Evolutionary conservation across 2,329 filamentous ascomycete species (phyloP).

Genomic region (Xylaria sp.): DNA sequence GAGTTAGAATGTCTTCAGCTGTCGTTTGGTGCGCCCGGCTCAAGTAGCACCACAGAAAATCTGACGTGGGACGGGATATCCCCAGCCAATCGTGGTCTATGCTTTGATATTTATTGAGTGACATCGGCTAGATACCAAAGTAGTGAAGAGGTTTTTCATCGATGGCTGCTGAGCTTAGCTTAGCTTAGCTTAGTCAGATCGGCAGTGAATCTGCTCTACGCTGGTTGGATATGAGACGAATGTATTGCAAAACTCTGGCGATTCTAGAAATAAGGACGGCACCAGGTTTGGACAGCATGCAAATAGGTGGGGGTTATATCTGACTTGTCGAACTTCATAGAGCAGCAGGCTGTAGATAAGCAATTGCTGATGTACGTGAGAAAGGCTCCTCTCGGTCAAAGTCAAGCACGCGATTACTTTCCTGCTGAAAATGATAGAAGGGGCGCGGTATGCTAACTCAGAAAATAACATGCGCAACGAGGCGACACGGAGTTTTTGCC

Average conservation of each 20-base stretch:
- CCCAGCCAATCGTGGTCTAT: neutral
- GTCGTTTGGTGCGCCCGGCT: neutral
- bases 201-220: neutral
- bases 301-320: neutral
- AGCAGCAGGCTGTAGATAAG: no score
- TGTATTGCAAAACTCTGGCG: no score
- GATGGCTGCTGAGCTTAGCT: no score
- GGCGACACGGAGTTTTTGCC: neutral
- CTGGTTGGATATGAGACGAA: neutral
- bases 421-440: no score
- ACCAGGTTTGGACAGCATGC: no score
- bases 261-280: no score
- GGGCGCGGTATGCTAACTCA: neutral
- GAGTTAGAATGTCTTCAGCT: neutral
- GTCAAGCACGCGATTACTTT: no score
- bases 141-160: neutral
- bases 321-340: no score
- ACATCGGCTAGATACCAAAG: neutral
- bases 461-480: neutral
- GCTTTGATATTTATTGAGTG: neutral
- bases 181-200: constrained; percentile 13
- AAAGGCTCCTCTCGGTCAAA: no score
- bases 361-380: no score
- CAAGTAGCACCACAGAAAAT: neutral
- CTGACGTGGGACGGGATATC: constrained; percentile 13